Conservation (phyloP, 78 protist genomes). For the Dictyostelium intermedium region DNA sequence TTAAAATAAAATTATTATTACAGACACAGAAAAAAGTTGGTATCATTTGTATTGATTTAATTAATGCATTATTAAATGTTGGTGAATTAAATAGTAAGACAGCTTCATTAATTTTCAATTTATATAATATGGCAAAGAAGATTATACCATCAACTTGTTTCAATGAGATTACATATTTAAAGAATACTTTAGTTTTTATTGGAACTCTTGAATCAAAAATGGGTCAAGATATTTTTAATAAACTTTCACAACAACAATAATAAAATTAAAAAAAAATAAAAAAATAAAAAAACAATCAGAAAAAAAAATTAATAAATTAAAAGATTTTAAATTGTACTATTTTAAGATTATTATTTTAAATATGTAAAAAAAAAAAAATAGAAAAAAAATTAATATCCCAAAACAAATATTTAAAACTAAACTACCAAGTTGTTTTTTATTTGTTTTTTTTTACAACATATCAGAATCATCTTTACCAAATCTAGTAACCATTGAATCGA, state of each 20-base stretch:
- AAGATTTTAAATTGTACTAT: too few relatives aligned
- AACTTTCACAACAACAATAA: slow-evolving; percentile 3
- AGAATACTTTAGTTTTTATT: slow-evolving; percentile 26
- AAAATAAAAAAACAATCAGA: too few relatives aligned
- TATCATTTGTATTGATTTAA: slow-evolving; percentile 49
- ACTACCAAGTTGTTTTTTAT: too few relatives aligned
- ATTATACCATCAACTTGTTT: slow-evolving; percentile 20
- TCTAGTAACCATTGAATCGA: slow-evolving; percentile 39
- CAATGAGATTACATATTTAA: slow-evolving; percentile 37
- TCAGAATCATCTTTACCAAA: slow-evolving; percentile 32
- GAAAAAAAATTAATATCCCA: too few relatives aligned
- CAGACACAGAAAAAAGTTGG: slow-evolving; percentile 73
- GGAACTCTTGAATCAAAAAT: slow-evolving; percentile 32
- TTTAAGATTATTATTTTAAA: too few relatives aligned
- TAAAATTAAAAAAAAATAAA: neutral
- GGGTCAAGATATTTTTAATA: slow-evolving; percentile 28
- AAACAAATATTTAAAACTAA: too few relatives aligned
- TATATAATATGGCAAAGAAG: slow-evolving; percentile 71
- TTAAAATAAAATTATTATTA: neutral
- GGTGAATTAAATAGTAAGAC: slow-evolving; percentile 63
- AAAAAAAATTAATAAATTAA: too few relatives aligned
- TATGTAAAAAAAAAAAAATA: too few relatives aligned
- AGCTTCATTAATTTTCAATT: slow-evolving; percentile 59
- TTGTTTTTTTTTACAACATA: neutral
- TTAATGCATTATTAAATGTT: slow-evolving; percentile 33